Evolutionary conservation across 176 grass and related monocot species (phyloP), one percentile per base, ranked within the genome.

Genomic region (Luzula sylvatica): DNA sequence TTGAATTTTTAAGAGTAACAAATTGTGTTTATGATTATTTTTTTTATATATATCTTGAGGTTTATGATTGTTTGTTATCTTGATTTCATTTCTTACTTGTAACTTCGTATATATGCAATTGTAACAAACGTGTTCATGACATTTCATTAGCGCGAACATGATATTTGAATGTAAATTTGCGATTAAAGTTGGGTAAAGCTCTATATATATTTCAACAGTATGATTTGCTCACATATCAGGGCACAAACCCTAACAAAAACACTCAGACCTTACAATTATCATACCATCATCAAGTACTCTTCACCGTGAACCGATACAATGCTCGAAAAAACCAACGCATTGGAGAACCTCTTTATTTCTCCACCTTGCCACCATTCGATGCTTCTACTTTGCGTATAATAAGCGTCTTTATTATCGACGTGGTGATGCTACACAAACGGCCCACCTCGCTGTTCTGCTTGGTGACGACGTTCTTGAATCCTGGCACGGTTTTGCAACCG

Each of bases 351-450:
- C 43, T 7, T 35, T 35, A 35, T n/a, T 14, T 41, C 22, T 45
- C 56, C 6, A n/a, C 20, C 16, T 5, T 22, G 24, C 7, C 4
- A 14, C 16, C 38, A 23, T 23, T 26, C 15, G 18, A 41, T 13
- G 2, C 23, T 55, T 69, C 52, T 69, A 69, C 15, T 32, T 28
- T 69, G 20, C 1, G 35, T 4, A 11, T 0, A 11, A 50, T 21
- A 18, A 82, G 72, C 3, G 78, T 57, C 42, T 69, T 75, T 45
- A 69, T 69, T 20, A 94, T 75, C 54, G 66, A 11, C 13, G 87
- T 26, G 3, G 72, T 43, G 53, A 94, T 65, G 69, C 65, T 83
- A 55, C 79, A 83, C 8, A 81, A 78, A 20, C 28, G 75, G 72
- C 75, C 71, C 46, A 80, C 67, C 18, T 83, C 69, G 7, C 75